Conservation (phyloP, 2,329 filamentous ascomycete species). For the Botrytis tulipae region DNA sequence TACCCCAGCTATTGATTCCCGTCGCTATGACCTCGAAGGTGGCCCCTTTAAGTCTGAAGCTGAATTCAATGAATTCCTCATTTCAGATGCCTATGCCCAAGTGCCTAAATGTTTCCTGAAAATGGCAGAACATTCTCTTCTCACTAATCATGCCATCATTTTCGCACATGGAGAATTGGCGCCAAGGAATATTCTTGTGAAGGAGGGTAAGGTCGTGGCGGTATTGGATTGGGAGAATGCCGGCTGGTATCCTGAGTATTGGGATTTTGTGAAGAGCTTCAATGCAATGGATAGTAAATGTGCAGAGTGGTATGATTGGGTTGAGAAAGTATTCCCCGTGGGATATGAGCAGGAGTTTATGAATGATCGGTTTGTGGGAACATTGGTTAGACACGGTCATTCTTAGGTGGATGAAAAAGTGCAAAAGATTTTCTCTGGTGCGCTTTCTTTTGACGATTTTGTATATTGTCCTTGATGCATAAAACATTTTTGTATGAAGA, state of each 20-base stretch:
- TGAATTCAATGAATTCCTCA: slow-evolving; percentile 22
- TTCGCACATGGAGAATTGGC: slow-evolving; percentile 20
- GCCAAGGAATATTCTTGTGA: slow-evolving; percentile 20
- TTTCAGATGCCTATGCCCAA: slow-evolving; percentile 2
- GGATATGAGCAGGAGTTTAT: slow-evolving; percentile 20
- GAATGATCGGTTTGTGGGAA: slow-evolving; percentile 21
- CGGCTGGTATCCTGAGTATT: slow-evolving; percentile 24
- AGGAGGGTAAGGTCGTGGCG: slow-evolving; percentile 1
- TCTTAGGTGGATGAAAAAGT: neutral
- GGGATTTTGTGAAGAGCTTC: slow-evolving; percentile 20
- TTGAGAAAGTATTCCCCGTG: slow-evolving; percentile 13
- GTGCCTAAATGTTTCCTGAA: slow-evolving; percentile 5
- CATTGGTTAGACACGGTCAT: slow-evolving; percentile 16
- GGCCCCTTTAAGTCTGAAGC: slow-evolving; percentile 23
- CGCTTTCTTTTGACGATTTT: neutral
- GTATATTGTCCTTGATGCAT: neutral
- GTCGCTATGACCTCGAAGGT: slow-evolving; percentile 20
- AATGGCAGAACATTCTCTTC: slow-evolving; percentile 5
- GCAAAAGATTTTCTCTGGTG: neutral
- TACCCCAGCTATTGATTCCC: slow-evolving; percentile 20
- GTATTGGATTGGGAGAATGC: slow-evolving; percentile 22
- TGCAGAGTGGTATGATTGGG: slow-evolving; percentile 20
- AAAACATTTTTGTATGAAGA: neutral
- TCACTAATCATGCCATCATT: slow-evolving; percentile 13
- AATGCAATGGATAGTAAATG: slow-evolving; percentile 11